Base-by-base conservation (phyloP, 495 filamentous ascomycete genomes). In the Penicillium angulare region DNA sequence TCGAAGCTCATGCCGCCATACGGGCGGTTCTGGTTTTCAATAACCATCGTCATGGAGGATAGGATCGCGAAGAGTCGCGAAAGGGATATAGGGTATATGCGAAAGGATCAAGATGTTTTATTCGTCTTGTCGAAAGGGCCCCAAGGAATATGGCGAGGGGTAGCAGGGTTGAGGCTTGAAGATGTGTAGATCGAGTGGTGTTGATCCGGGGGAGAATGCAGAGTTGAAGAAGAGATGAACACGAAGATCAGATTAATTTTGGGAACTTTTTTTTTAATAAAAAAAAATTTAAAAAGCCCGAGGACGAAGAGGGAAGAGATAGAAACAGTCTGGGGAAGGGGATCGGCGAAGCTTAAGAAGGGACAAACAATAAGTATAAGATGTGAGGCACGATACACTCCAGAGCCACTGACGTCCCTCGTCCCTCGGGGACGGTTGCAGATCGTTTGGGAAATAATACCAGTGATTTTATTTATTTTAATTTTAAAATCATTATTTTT, bases 1-100 rank as follows among this genome's bases (percentile, higher is more conserved):
- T 92, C 88, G 77, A 92, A 95, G 69, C 82, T 81, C 77, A 92
- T 82, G 57, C 80, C 81, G 75, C 89, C 84, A 71, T 89, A 85
- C 42, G 80, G 78, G 76, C 88, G 90, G 77, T 88, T 87, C 71
- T 92, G 86, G 67, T 84, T 81, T 73, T 90, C 88, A 73, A 93
- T 84, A 74, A 92, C 89, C 84, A 95, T 86, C 77, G 88, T 89
- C 83, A 89, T 86, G 71, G 76, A 69, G 73, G 55, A 53, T 66
- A 55, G 43, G 29, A 43, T 45, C 41, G 55, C 43, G 43, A 46
- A 26, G 8, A 18, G 17, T 56, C 51, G 57, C 57, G 60, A 57
- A 15, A 23, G 22, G 40, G 50, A 53, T n/a, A n/a, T n/a, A n/a
- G n/a, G n/a, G n/a, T n/a, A 41, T 47, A 38, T 56, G 38, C 48